Evolutionary conservation across 2,329 filamentous ascomycete species (phyloP), one percentile per base, ranked within the genome.

Genomic region (Blastomyces parvus): DNA sequence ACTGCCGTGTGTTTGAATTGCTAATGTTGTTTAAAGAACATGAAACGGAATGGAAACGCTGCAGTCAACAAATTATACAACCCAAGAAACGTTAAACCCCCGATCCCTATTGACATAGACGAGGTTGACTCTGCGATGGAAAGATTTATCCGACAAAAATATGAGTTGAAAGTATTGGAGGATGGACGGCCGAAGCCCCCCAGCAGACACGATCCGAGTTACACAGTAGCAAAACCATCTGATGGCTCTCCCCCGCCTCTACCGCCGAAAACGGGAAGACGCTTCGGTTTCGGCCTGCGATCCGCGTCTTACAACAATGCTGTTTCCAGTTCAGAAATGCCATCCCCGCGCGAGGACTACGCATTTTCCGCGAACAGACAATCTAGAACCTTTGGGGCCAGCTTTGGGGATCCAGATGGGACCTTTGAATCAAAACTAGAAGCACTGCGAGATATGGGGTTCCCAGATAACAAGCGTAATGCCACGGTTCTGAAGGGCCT

Each of bases 111-210:
- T 69, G 94, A 97, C 72, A 86, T 86, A 48, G 94, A 99, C 77
- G 92, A 97, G 78, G 89, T 89, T 59, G 93, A 99, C 74, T 88
- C 90, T 13, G 91, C 89, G 36, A 94, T 99, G 88, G 94, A 99
- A 77, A 85, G 90, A 65, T 97, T 93, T 75, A 96, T 99, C 69
- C 84, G 93, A 65, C 88, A 93, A 72, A 99, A 99, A 76, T 99
- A 99, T 76, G 86, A 92, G 73, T 86, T 87, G 69, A 80, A 82
- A 64, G 77, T 81, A 17, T 81, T 84, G 67, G 78, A 79, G 64
- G 74, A 78, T 68, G 77, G 74, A 53, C 77, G 73, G 68, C 78
- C 73, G 42, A 77, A 77, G 65, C 77, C 77, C 22, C 76, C 73
- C 62, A 81, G 79, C 67, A 77, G 81, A 70, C 78, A 84, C 65